phyloP scores from a whole-genome alignment of 202 grass and related monocot genomes.

The Tripidium arundinaceum region DNA sequence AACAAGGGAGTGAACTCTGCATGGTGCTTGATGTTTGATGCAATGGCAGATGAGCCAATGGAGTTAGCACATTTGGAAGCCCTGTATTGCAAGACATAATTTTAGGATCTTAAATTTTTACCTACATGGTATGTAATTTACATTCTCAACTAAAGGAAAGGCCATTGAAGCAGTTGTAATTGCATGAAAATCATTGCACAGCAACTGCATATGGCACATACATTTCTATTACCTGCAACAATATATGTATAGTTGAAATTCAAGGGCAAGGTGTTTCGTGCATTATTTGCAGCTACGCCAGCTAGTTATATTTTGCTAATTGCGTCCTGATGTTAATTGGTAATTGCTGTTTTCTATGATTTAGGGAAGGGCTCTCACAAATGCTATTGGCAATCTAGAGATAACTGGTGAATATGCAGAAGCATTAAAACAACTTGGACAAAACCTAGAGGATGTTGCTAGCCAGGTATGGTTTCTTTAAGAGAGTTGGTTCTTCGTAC shows the following conservation, averaged over 20 bases:
- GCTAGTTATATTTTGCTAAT: slow-evolving; percentile 19
- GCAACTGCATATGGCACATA: background rate
- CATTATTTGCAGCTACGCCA: background rate
- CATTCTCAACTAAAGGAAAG: background rate
- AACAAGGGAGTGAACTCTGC: slow-evolving; percentile 87
- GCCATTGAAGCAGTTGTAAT: background rate
- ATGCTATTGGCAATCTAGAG: slow-evolving; percentile 97
- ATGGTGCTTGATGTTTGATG: slow-evolving; percentile 93
- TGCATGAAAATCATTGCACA: background rate
- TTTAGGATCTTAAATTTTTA: slow-evolving; percentile 14
- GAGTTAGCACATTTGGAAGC: slow-evolving; percentile 42
- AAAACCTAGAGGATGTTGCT: slow-evolving; percentile 79
- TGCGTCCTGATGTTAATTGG: slow-evolving; percentile 15
- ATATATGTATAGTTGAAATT: background rate
- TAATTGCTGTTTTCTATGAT: slow-evolving; percentile 24
- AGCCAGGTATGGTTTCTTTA: slow-evolving; percentile 61
- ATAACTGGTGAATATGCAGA: slow-evolving; percentile 86
- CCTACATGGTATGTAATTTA: background rate
- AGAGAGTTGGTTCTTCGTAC: slow-evolving; percentile 16
- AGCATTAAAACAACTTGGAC: slow-evolving; percentile 87
- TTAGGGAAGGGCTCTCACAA: slow-evolving; percentile 91
- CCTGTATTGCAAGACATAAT: slow-evolving; percentile 49
- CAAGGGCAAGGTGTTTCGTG: background rate
- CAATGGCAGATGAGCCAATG: slow-evolving; percentile 55
- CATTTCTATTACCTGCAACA: background rate